A percentile compares a stretch with the other conserved stretches of the same genome.
Conservation (phyloP, 2,329 filamentous ascomycete species). For the Phaeosphaeriaceae sp. region DNA sequence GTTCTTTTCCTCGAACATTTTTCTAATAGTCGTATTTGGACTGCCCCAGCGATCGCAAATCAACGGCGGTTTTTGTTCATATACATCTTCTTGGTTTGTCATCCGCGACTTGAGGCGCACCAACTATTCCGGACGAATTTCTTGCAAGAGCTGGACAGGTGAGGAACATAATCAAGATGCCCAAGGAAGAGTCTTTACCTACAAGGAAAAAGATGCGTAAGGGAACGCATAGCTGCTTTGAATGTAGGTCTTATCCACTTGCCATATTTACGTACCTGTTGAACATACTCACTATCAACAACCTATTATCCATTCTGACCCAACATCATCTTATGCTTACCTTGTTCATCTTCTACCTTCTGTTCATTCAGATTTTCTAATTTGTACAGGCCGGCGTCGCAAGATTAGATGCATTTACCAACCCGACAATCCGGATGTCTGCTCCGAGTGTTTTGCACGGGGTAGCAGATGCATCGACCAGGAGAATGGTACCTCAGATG, state of each 20-base stretch:
- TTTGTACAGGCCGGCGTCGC: constrained; percentile 52
- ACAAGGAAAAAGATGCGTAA: constrained; percentile 53
- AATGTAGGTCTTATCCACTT: constrained; percentile 45
- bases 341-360: not conserved
- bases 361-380: constrained; percentile 25
- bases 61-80: not conserved
- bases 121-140: constrained; percentile 28
- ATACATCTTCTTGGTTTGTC: no score
- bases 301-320: constrained; percentile 5
- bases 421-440: constrained; percentile 48
- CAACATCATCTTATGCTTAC: constrained; percentile 1
- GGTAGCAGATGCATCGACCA: constrained; percentile 56
- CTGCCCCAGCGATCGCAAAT: not conserved
- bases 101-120: not conserved
- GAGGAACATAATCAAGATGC: constrained; percentile 35
- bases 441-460: constrained; percentile 55
- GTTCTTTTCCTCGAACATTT: constrained; percentile 6
- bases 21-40: not conserved
- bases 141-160: constrained; percentile 7
- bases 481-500: constrained; percentile 48
- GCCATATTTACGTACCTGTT: constrained; percentile 7
- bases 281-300: constrained; percentile 3
- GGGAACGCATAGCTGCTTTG: constrained; percentile 53
- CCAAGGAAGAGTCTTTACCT: constrained; percentile 43
- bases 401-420: constrained; percentile 58